Evolutionary conservation across 2,329 filamentous ascomycete species (phyloP), one percentile per base, ranked within the genome.

Genomic region (Phoma sp.): DNA sequence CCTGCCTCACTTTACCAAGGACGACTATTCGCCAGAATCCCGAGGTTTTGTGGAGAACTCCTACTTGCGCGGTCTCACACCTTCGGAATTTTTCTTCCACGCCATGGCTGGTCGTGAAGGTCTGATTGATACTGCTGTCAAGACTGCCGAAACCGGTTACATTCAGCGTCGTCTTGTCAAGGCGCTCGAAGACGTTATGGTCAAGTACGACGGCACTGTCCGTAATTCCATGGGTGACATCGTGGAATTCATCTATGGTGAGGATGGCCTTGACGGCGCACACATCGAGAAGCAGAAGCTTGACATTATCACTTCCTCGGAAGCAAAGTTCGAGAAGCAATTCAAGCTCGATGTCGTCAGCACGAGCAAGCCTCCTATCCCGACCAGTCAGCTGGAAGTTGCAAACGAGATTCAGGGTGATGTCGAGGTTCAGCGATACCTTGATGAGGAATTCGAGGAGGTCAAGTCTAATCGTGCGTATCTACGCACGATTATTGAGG

Each of bases 21-120:
- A 99, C 68, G 96, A 99, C 75, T 99, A 98, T 76, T 98, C 93
- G 18, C 92, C 95, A 9, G 93, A 97, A 74, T 93, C 95, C 40
- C 89, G 95, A 79, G 95, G 95, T 37, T 99, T 99, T 71, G 95
- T 99, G 18, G 95, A 99, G 77, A 99, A 99, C 78, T 99, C 95
- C 0, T 99, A 99, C 68, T 85, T 99, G 10, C 90, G 95, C 81
- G 95, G 95, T 51, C 80, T 99, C 55, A 99, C 96, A 0, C 95
- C 95, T 0, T 89, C 90, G 0, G 95, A 99, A 67, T 99, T 99
- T 79, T 99, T 97, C 81, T 99, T 99, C 84, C 95, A 99, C 84
- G 95, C 95, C 72, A 99, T 99, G 95, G 95, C 95, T 82, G 95
- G 95, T 91, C 88, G 95, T 81, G 95, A 99, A 79, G 95, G 95